Base-by-base conservation (phyloP, 2,329 filamentous ascomycete genomes). In the Fragosphaeria purpurea region DNA sequence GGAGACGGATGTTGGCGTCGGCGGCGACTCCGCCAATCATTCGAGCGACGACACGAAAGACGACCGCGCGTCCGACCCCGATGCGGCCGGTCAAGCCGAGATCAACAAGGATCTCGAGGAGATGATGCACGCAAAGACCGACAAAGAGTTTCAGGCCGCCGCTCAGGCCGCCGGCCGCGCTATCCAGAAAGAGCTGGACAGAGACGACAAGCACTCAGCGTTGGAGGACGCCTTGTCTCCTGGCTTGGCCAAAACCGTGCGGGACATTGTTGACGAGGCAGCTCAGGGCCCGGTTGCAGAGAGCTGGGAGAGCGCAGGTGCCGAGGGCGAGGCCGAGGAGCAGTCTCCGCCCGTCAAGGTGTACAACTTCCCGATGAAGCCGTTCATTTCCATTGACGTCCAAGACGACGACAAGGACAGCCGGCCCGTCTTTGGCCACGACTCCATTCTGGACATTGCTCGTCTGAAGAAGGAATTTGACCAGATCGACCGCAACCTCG, bases 391-490 rank as follows among this genome's bases (percentile, higher is more conserved):
- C 22, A 93, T 98, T 62, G 82, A 80, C 10, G 79, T 97, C 59
- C 73, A 80, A 63, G 71, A 78, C 56, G 67, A 74, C 54, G 68
- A 75, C 53, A 67, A 76, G 11, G 73, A 80, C 52, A 65, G 74
- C 32, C 76, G 79, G 12, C 75, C 83, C 4, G 69, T 75, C 47
- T 83, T 97, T 65, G 83, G 85, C 39, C 81, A 88, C 51, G 85
- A 91, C 57, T 79, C 84, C 42, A 83, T 95, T 60, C 86, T 95
- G 74, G 88, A 95, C 59, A 93, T 98, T 63, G 91, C 93, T 47
- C 82, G 89, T 52, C 76, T 97, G 56, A 95, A 95, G 76, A 97
- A 97, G 70, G 89, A 95, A 5, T 97, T 97, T 61, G 93, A 98
- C 62, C 93, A 97, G 69, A 84, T 96, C 55, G 93, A 98, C 63